phyloP scores from a whole-genome alignment of 2,329 filamentous ascomycete genomes.

The Diplocarpon rosae region DNA sequence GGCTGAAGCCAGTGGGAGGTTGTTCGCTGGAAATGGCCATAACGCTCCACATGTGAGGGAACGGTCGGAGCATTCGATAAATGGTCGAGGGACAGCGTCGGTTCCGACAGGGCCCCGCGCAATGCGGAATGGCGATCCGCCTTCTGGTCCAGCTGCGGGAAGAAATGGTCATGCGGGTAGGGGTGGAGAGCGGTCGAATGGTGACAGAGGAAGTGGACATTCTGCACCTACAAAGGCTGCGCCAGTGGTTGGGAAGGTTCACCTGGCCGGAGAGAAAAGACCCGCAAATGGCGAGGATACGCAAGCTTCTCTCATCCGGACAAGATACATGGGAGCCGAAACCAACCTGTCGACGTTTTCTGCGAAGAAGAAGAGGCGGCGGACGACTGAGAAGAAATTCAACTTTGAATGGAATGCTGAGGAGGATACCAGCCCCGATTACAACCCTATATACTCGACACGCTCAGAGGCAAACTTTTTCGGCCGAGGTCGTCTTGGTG shows the following conservation, averaged over 20 bases:
- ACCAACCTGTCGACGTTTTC: constrained; percentile 82
- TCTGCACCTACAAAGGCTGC: constrained; percentile 23
- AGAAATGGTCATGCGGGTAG: constrained; percentile 17
- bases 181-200: background rate
- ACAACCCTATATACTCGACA: constrained; percentile 70
- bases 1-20: constrained; percentile 20
- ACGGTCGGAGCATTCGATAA: constrained; percentile 15
- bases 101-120: constrained; percentile 65
- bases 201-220: background rate
- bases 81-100: constrained; percentile 20
- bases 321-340: constrained; percentile 85
- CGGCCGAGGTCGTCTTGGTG: constrained; percentile 55
- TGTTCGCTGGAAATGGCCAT: constrained; percentile 17
- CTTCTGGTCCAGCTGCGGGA: constrained; percentile 33
- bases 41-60: constrained; percentile 17
- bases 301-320: constrained; percentile 63
- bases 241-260: constrained; percentile 21
- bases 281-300: constrained; percentile 42
- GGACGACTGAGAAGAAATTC: constrained; percentile 93
- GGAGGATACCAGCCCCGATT: constrained; percentile 79
- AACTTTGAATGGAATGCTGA: constrained; percentile 97
- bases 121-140: constrained; percentile 42
- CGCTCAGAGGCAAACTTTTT: constrained; percentile 58
- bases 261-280: constrained; percentile 28
- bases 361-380: constrained; percentile 87